A percentile compares a stretch with the other conserved stretches of the same genome.
These are phyloP conservation scores for Nicotiana obtusifolia DNA, from an alignment of 257 asterid species.

Conservation along the genomic window DNA sequence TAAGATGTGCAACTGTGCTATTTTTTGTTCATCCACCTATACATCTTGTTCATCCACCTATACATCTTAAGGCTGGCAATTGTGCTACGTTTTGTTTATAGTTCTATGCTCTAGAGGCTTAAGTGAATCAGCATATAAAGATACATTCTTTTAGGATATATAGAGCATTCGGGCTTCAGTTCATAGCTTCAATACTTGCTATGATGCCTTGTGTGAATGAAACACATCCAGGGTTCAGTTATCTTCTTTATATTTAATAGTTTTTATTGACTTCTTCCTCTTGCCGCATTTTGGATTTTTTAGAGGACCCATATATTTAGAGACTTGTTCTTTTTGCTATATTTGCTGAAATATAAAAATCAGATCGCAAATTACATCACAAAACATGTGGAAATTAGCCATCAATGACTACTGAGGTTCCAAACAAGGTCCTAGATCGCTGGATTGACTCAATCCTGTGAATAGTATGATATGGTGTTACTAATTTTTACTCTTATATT, in stretches of 20 bases:
- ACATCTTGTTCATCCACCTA: background rate
- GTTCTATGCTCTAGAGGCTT: background rate
- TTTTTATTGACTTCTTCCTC: background rate
- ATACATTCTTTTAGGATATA: background rate
- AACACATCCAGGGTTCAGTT: background rate
- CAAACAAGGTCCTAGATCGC: background rate
- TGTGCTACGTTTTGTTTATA: background rate
- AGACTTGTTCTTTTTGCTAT: background rate
- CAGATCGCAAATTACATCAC: background rate
- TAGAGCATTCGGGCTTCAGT: background rate
- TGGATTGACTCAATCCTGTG: background rate
- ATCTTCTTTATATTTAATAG: background rate
- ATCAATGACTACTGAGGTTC: background rate
- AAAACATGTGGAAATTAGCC: background rate
- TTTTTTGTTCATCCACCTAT: background rate
- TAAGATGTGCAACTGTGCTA: background rate
- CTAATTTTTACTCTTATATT: background rate
- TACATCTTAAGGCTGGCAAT: background rate
- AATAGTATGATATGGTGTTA: background rate
- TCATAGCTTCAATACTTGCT: background rate
- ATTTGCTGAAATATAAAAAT: background rate
- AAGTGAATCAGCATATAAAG: background rate
- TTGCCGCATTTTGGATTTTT: background rate
- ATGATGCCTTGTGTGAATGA: background rate
- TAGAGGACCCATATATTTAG: background rate